phyloP scores from a whole-genome alignment of 768 basidiomycete species.

The Suillus alpinus region DNA sequence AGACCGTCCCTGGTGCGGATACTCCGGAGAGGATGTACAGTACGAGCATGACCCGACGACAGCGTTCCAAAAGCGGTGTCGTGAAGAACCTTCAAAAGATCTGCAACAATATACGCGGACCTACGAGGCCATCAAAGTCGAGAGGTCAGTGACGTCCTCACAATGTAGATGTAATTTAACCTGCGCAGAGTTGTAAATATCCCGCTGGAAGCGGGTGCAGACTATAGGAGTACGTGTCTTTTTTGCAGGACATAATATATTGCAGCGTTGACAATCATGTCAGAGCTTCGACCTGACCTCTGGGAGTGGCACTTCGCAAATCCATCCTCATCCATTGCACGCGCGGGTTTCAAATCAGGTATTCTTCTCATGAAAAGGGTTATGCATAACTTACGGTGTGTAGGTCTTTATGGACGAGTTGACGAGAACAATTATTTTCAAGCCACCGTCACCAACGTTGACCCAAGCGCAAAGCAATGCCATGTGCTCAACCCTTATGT shows the following conservation, averaged over 20 bases:
- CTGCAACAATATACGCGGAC: slow-evolving; percentile 69
- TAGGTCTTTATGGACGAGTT: slow-evolving; percentile 60
- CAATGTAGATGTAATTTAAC: neutral
- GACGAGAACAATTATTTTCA: slow-evolving; percentile 55
- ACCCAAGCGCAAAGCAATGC: slow-evolving; percentile 76
- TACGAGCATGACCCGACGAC: slow-evolving; percentile 38
- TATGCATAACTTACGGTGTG: slow-evolving; percentile 7
- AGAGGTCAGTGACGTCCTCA: slow-evolving; percentile 43
- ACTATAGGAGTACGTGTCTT: slow-evolving; percentile 53
- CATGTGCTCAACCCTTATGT: slow-evolving; percentile 67
- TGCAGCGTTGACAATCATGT: neutral
- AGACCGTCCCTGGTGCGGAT: slow-evolving; percentile 33
- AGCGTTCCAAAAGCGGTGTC: slow-evolving; percentile 45
- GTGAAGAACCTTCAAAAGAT: slow-evolving; percentile 43
- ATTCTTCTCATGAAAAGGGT: neutral
- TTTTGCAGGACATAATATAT: neutral
- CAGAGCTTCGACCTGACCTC: slow-evolving; percentile 44
- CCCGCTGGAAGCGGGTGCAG: slow-evolving; percentile 54
- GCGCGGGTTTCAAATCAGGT: slow-evolving; percentile 51
- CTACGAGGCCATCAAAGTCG: slow-evolving; percentile 48
- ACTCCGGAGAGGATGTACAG: slow-evolving; percentile 18
- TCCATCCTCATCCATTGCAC: slow-evolving; percentile 57
- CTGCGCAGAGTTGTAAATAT: slow-evolving; percentile 54
- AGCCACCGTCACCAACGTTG: slow-evolving; percentile 77
- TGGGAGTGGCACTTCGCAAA: slow-evolving; percentile 62